These are phyloP conservation scores for Brassica cretica DNA, from an alignment of 345 rosid genomes.

Conservation along the genomic window DNA sequence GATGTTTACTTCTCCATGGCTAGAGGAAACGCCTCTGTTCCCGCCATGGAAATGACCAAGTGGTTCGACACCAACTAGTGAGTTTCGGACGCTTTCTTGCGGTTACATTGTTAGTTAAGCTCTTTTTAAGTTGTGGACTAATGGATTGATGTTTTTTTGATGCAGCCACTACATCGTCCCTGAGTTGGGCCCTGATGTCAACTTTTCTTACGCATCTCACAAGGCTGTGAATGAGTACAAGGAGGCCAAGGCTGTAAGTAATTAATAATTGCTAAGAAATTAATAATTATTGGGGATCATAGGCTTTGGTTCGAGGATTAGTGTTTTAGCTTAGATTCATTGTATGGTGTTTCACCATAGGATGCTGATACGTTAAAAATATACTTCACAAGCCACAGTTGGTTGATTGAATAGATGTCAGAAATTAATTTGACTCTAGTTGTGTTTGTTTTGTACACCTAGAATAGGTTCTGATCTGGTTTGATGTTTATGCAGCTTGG, in stretches of 20 bases:
- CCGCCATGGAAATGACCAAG: conserved; percentile 99
- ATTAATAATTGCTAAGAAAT: not conserved
- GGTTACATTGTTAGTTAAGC: not conserved
- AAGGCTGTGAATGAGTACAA: conserved; percentile 91
- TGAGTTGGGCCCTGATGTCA: conserved; percentile 91
- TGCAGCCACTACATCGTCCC: conserved; percentile 95
- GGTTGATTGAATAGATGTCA: not conserved
- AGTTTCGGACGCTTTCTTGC: conserved; percentile 39
- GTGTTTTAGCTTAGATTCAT: conserved; percentile 3
- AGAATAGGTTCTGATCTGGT: not conserved
- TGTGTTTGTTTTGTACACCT: not conserved
- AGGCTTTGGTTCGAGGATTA: conserved; percentile 4
- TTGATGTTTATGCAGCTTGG: conserved; percentile 64
- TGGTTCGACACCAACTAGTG: conserved; percentile 99
- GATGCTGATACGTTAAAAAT: conserved; percentile 3
- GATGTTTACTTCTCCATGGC: conserved; percentile 95
- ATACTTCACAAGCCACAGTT: not conserved
- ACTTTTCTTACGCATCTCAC: conserved; percentile 93
- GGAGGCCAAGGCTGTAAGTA: conserved; percentile 92
- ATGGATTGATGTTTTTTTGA: conserved; percentile 11
- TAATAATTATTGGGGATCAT: not conserved
- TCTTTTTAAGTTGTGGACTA: conserved; percentile 3
- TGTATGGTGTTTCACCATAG: not conserved
- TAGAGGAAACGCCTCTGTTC: conserved; percentile 94
- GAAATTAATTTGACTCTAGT: not conserved